Conservation (phyloP, 208 protist genomes). For the Trypanosoma brucei region DNA sequence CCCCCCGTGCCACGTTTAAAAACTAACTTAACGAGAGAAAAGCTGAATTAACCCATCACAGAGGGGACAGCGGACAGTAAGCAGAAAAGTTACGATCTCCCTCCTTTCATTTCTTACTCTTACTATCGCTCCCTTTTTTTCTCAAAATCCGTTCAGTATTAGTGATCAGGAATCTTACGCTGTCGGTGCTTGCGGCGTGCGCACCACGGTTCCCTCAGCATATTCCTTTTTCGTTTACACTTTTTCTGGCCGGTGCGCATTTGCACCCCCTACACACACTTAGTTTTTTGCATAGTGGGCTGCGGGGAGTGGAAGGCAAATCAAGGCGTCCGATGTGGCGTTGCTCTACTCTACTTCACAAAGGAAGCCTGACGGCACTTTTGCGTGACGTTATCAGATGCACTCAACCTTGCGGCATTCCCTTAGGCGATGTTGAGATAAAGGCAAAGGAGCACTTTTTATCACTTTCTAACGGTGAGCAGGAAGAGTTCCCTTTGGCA, state of each 20-base stretch:
- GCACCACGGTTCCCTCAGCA: too few relatives aligned
- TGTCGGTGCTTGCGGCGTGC: too few relatives aligned
- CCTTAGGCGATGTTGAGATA: constrained; percentile 18
- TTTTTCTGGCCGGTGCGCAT: too few relatives aligned
- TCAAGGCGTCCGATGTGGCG: constrained; percentile 6
- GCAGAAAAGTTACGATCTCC: too few relatives aligned
- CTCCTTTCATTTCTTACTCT: too few relatives aligned
- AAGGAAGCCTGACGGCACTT: neutral
- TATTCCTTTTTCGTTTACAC: too few relatives aligned
- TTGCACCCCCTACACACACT: too few relatives aligned
- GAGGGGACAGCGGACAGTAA: too few relatives aligned
- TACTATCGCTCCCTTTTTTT: too few relatives aligned
- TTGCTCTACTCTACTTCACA: constrained; percentile 1
- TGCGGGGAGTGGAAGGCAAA: neutral
- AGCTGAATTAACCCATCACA: neutral
- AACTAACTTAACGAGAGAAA: neutral
- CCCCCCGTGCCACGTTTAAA: neutral
- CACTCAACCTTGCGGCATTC: constrained; percentile 18
- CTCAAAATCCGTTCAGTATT: too few relatives aligned
- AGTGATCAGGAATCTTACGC: too few relatives aligned
- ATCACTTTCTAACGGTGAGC: neutral
- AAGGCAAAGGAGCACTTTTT: constrained; percentile 16
- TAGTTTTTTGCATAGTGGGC: neutral
- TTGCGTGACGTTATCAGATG: constrained; percentile 16
- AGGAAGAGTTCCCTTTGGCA: neutral